phyloP scores from a whole-genome alignment of 108 stramenopile species.

The Cyclotella choctawhatcheeana region DNA sequence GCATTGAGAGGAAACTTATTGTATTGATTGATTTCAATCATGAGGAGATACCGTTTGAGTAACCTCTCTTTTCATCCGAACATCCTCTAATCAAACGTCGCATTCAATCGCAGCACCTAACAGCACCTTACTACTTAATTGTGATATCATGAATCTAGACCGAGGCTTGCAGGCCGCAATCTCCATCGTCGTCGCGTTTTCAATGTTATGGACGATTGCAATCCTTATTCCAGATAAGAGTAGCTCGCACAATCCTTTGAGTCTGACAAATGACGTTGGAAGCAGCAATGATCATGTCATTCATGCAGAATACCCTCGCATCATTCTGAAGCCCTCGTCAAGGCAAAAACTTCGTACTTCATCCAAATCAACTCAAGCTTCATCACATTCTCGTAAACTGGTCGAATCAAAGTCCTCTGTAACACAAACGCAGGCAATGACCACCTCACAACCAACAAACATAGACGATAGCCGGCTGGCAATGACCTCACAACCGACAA shows the following conservation, averaged over 20 bases:
- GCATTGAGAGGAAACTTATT: neutral
- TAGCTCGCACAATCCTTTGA: neutral
- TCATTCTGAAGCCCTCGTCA: too few relatives aligned
- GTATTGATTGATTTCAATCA: constrained; percentile 6
- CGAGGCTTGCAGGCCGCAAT: constrained; percentile 34
- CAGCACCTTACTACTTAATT: too few relatives aligned
- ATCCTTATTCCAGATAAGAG: constrained; percentile 12
- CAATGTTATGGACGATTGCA: constrained; percentile 34
- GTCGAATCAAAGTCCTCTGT: neutral
- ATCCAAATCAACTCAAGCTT: neutral
- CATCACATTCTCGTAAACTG: neutral
- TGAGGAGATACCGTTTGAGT: too few relatives aligned
- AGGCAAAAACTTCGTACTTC: neutral
- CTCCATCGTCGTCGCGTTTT: constrained; percentile 31
- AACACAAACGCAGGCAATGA: neutral
- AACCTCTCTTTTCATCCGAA: too few relatives aligned
- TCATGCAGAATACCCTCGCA: neutral
- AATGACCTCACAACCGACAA: neutral
- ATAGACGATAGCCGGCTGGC: neutral
- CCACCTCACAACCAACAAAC: neutral
- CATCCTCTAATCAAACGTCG: too few relatives aligned
- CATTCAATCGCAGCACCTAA: neutral
- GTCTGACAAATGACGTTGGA: neutral
- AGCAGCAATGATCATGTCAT: neutral
- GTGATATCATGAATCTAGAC: constrained; percentile 29